A percentile compares a stretch with the other conserved stretches of the same genome.
These are phyloP conservation scores for Corymbia maculata DNA, from an alignment of 345 rosid genomes.

Conservation along the genomic window DNA sequence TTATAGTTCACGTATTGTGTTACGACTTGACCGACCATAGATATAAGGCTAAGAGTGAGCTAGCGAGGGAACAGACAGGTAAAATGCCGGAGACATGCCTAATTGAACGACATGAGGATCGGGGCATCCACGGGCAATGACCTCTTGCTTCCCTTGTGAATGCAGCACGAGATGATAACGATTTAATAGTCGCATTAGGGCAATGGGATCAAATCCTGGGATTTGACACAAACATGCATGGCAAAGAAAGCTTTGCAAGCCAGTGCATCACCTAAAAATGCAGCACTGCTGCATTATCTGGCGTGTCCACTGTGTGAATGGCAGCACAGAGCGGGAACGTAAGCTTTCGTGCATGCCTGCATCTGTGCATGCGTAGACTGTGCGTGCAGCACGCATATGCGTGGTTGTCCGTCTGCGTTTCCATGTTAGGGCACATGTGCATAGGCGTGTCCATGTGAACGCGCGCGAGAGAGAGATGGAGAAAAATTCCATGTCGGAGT, in stretches of 20 bases:
- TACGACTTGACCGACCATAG: background rate
- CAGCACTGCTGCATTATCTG: background rate
- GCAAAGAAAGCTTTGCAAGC: background rate
- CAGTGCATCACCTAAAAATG: background rate
- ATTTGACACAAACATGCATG: background rate
- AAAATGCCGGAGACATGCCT: constrained; percentile 23
- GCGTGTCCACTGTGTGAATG: background rate
- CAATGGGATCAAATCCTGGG: background rate
- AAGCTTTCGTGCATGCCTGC: background rate
- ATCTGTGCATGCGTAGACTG: background rate
- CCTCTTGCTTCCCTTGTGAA: constrained; percentile 68
- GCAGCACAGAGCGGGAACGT: background rate
- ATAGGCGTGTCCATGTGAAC: constrained; percentile 12
- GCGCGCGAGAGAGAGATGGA: constrained; percentile 6
- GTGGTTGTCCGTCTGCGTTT: background rate
- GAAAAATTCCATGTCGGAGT: background rate
- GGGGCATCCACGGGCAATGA: constrained; percentile 83
- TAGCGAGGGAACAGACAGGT: background rate
- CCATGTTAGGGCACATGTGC: background rate
- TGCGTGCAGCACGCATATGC: background rate
- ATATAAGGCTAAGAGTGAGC: background rate
- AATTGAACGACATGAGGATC: constrained; percentile 83
- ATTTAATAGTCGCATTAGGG: background rate
- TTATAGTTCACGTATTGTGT: background rate
- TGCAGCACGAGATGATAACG: background rate